Evolutionary conservation across 768 basidiomycete species (phyloP), one percentile per base, ranked within the genome.

Genomic region (Phaeolepiota aurea): DNA sequence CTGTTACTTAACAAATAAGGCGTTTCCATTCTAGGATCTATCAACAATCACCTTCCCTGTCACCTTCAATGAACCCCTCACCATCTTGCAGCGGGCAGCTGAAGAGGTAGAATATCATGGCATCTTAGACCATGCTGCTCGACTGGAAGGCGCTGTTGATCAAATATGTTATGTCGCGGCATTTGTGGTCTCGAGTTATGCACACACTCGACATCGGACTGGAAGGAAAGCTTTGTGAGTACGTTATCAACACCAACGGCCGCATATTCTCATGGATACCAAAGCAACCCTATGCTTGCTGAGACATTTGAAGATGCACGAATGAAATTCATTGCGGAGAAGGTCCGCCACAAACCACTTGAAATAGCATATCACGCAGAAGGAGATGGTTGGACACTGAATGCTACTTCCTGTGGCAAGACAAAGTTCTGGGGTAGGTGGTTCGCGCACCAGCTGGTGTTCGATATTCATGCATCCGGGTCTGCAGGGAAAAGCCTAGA

Each of bases 341-440:
- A 92, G 65, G 87, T 89, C 47, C 75, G 75, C 28, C 89, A 92
- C 54, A 80, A 86, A 50, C 88, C 88, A 10, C 72, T 91, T 28
- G 69, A 90, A 51, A 76, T 90, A 52, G 89, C 87, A 3, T 89
- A 84, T 61, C 86, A 88, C 52, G 89, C 87, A 3, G 77, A 87
- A 55, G 87, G 88, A 15, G 61, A 72, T 20, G 70, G 76, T 4
- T 92, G 90, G 90, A 74, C 79, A 53, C 57, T 89, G 20, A 69
- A 69, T 43, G 84, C 76, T 22, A 87, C 84, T 0, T 82, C 84
- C n/a, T 70, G 76, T 49, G 88, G 85, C 18, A 87, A 76, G 61
- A 90, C 87, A 42, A 89, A 87, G 58, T 89, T 92, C 59, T 88
- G 88, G 87, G 89, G 88, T 86, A 57, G 44, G 79, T 69, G 9